Base-by-base conservation (phyloP, 768 basidiomycete species). In the Lactarius hatsudake region DNA sequence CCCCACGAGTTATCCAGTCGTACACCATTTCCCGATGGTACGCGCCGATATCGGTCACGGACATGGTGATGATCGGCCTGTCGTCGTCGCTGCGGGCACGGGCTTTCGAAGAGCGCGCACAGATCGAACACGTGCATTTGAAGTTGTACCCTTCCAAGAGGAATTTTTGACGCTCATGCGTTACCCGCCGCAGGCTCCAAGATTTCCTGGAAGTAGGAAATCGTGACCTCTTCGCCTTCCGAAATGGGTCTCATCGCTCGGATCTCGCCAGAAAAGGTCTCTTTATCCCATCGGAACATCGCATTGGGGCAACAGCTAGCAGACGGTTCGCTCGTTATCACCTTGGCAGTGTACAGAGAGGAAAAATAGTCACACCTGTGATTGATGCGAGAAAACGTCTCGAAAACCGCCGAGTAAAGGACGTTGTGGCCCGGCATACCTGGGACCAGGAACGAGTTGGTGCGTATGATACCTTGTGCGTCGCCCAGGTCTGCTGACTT, bases 201-300 rank as follows among this genome's bases (percentile, higher is more conserved):
- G 23, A 66, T 61, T 6, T 56, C 54, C 23, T 66, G 65, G 60
- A 70, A 73, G 69, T 78, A 81, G 1, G 71, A 51, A 56, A 71
- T 60, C 32, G 76, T 74, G 23, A 79, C 70, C 64, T 80, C 75
- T 69, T 79, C 78, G 15, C 74, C 75, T 34, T 69, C 63, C 20
- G 70, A 68, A 36, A 79, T 79, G 30, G 72, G 64, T 1, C 75
- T 72, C 26, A 70, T 59, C 0, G 78, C 77, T 48, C 64, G 70
- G 2, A 79, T 69, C 42, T 74, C 68, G 42, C 71, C 68, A 1
- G 76, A 77, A 64, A 80, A 75, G 2, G 77, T 71, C 1, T 67
- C 32, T 32, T 65, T n/a, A 61, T 74, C 69, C 65, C 75, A 79
- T 45, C 54, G 36, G 17, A 63, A 65, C 26, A 59, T 61, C n/a